Conservation (phyloP, 495 filamentous ascomycete genomes). For the Sabuloglossum arenarium region DNA sequence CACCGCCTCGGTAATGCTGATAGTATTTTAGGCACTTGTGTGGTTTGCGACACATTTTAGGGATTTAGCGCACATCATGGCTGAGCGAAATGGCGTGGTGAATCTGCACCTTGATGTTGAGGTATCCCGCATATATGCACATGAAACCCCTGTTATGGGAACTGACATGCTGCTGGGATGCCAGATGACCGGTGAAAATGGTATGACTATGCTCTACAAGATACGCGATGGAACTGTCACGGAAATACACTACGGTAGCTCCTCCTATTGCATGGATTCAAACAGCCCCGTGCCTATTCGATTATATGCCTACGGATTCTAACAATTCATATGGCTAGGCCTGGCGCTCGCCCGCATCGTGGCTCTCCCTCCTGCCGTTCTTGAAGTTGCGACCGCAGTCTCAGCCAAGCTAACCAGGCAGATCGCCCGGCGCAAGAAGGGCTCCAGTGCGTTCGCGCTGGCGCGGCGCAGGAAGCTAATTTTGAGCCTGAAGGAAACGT, state of each 20-base stretch:
- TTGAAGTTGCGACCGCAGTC: conserved; percentile 46
- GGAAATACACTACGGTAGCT: conserved; percentile 48
- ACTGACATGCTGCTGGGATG: neutral
- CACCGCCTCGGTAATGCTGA: neutral
- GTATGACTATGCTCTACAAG: conserved; percentile 73
- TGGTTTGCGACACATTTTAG: conserved; percentile 92
- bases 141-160: neutral
- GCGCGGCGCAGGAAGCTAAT: conserved; percentile 48
- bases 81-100: conserved; percentile 50
- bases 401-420: conserved; percentile 34
- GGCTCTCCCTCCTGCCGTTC: conserved; percentile 42
- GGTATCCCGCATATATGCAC: conserved; percentile 14
- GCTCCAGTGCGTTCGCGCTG: conserved; percentile 30
- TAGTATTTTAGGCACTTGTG: conserved; percentile 30
- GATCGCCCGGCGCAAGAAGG: conserved; percentile 31
- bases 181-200: conserved; percentile 16
- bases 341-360: conserved; percentile 57
- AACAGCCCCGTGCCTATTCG: neutral
- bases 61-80: conserved; percentile 58
- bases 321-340: conserved; percentile 12
- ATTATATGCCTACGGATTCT: neutral
- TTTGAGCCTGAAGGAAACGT: conserved; percentile 48
- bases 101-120: conserved; percentile 67
- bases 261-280: neutral
- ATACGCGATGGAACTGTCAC: conserved; percentile 46